Evolutionary conservation across 2,329 filamentous ascomycete genomes (phyloP), one percentile per base, ranked within the genome.

Genomic region (Mariannaea elegans): DNA sequence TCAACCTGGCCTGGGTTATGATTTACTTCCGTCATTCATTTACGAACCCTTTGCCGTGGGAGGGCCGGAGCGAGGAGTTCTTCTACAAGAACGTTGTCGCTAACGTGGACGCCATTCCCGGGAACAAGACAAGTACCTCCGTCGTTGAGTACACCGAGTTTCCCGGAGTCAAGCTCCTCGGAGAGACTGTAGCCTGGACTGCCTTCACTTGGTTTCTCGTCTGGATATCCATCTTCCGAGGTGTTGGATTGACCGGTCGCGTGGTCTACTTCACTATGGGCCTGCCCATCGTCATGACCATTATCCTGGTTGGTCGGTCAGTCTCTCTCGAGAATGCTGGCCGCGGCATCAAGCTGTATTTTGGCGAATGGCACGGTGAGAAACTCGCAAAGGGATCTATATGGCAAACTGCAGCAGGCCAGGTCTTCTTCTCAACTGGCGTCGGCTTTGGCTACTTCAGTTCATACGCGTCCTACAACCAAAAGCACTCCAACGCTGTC

Each of bases 241-340:
- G 86, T 7, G 83, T 87, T 18, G 83, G 84, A 0, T 70, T 85
- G 59, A 87, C 84, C 2, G 84, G 84, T 2, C 80, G 84, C 6
- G 85, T 86, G 9, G 84, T 86, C 5, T 87, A 87, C 73, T 85
- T 84, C 71, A 87, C 84, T n/a, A 87, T 87, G 84, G 84, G 83
- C 1, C 69, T 87, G 5, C 84, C 85, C 0, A 85, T 87, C 48
- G 74, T 84, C 58, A 82, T 83, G 13, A 86, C 82, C 2, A 78
- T 87, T 61, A 80, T 87, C 54, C 77, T 87, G 23, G 79, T 87
- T 45, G 84, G 83, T 16, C 80, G 84, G 2, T 78, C 82, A 0
- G 70, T 81, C 1, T 86, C 84, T 0, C 81, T 87, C 0, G 78
- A 81, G 0, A 86, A 87, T 65, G 85, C 85, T 0, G 67, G 77